Evolutionary conservation across 2,329 filamentous ascomycete species (phyloP).

Genomic region (Metarhizium album): DNA sequence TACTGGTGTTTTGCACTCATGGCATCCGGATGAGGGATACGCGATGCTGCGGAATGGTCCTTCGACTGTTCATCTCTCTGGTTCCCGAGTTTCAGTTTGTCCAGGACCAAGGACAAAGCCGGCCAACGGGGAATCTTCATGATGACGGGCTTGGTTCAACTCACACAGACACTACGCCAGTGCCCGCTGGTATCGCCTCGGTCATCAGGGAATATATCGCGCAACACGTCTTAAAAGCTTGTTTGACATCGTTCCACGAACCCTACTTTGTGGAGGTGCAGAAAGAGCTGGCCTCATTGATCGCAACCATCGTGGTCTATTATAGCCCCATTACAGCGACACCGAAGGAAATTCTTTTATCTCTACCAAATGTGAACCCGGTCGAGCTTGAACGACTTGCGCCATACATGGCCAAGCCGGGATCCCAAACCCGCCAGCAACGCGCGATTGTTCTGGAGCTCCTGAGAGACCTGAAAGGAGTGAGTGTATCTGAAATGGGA

Average conservation of each 20-base stretch:
- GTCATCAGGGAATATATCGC: constrained; percentile 85
- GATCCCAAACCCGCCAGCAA: constrained; percentile 61
- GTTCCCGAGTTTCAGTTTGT: constrained; percentile 69
- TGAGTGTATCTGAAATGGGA: constrained; percentile 88
- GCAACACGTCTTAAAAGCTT: constrained; percentile 78
- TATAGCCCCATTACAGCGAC: constrained; percentile 62
- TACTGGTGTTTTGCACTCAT: constrained; percentile 86
- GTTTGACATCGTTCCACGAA: constrained; percentile 83
- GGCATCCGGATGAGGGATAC: constrained; percentile 84
- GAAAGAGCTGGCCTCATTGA: constrained; percentile 78
- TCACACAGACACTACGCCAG: constrained; percentile 30
- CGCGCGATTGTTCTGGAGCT: constrained; percentile 74
- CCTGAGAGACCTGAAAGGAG: constrained; percentile 74
- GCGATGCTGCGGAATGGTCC: constrained; percentile 74
- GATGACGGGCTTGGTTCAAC: constrained; percentile 16
- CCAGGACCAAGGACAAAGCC: constrained; percentile 15
- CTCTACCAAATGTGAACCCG: constrained; percentile 64
- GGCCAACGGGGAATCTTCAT: constrained; percentile 10
- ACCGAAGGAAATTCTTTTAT: constrained; percentile 65
- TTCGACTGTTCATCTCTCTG: constrained; percentile 76
- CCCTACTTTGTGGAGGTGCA: constrained; percentile 95
- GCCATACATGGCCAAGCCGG: constrained; percentile 46
- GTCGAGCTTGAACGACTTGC: constrained; percentile 56
- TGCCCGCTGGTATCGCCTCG: constrained; percentile 42
- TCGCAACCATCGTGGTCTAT: constrained; percentile 71